These are phyloP conservation scores for Podospora sp. DNA, from an alignment of 495 filamentous ascomycete species.

Conservation along the genomic window DNA sequence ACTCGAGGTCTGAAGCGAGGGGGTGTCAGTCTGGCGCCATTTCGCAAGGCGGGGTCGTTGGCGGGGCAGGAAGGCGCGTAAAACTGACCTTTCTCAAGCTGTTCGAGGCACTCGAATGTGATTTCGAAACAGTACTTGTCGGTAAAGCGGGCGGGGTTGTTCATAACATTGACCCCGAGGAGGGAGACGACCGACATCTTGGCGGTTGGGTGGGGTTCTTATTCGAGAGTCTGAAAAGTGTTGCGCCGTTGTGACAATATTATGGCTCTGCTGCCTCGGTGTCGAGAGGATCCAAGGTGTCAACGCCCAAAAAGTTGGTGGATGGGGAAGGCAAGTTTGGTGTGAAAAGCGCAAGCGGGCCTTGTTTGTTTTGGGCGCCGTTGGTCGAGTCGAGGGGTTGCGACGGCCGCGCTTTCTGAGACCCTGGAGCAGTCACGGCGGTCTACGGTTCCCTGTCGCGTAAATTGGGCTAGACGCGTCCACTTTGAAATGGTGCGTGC, in stretches of 20 bases:
- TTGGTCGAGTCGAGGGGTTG: slow-evolving; percentile 20
- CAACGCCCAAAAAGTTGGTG: not conserved
- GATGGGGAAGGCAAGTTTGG: slow-evolving; percentile 1
- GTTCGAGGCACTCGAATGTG: slow-evolving; percentile 95
- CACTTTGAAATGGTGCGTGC: slow-evolving; percentile 10
- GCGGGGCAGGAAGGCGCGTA: not conserved
- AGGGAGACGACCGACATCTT: slow-evolving; percentile 97
- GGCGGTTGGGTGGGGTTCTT: slow-evolving; percentile 25
- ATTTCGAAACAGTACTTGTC: slow-evolving; percentile 95
- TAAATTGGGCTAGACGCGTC: slow-evolving; percentile 29
- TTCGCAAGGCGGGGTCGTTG: not conserved
- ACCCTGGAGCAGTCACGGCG: slow-evolving; percentile 13
- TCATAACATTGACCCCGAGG: slow-evolving; percentile 89
- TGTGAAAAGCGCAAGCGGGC: slow-evolving; percentile 9
- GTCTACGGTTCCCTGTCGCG: slow-evolving; percentile 28
- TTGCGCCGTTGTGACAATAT: not conserved
- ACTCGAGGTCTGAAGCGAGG: slow-evolving; percentile 79
- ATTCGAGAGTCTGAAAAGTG: slow-evolving; percentile 3
- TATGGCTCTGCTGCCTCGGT: not conserved
- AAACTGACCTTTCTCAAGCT: slow-evolving; percentile 77
- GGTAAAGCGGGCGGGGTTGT: slow-evolving; percentile 92
- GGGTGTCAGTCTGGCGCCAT: slow-evolving; percentile 12
- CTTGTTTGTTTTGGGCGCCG: slow-evolving; percentile 28
- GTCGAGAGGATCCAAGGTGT: not conserved
- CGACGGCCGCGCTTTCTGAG: slow-evolving; percentile 14